Conservation (phyloP, 805 yeast species). For the Zygosaccharomyces bailii region DNA sequence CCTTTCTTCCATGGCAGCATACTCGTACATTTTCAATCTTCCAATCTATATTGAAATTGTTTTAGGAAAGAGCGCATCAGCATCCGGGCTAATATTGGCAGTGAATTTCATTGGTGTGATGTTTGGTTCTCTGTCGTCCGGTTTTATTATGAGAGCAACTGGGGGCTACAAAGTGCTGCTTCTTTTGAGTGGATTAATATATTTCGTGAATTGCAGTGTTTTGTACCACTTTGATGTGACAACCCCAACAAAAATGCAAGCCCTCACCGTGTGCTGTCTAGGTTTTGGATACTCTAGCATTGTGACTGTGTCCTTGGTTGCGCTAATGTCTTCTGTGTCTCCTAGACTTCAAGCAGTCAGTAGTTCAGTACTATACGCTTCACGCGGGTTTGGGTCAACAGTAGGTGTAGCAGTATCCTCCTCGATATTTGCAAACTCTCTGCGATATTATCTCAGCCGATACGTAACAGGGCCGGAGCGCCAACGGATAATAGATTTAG, state of each 20-base stretch:
- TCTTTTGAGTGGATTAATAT: constrained; percentile 5
- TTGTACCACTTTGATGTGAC: constrained; percentile 4
- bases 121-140: constrained; percentile 11
- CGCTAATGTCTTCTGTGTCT: constrained; percentile 13
- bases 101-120: constrained; percentile 11
- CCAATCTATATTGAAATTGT: constrained; percentile 11
- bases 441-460: constrained; percentile 7
- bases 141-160: constrained; percentile 10
- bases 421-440: constrained; percentile 13
- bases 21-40: constrained; percentile 12
- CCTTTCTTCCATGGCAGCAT: constrained; percentile 12
- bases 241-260: constrained; percentile 5
- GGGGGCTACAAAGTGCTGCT: constrained; percentile 6
- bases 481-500: constrained; percentile 8
- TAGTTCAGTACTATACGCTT: constrained; percentile 14
- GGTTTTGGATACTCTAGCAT: constrained; percentile 10
- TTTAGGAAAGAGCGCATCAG: constrained; percentile 11
- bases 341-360: constrained; percentile 9
- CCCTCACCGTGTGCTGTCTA: constrained; percentile 6
- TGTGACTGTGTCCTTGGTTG: constrained; percentile 10
- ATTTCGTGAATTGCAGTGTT: constrained; percentile 6
- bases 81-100: constrained; percentile 11
- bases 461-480: constrained; percentile 9
- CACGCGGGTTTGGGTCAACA: constrained; percentile 11
- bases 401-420: constrained; percentile 35